Conservation (phyloP, 768 basidiomycete genomes). For the Leccinum incarnatum region DNA sequence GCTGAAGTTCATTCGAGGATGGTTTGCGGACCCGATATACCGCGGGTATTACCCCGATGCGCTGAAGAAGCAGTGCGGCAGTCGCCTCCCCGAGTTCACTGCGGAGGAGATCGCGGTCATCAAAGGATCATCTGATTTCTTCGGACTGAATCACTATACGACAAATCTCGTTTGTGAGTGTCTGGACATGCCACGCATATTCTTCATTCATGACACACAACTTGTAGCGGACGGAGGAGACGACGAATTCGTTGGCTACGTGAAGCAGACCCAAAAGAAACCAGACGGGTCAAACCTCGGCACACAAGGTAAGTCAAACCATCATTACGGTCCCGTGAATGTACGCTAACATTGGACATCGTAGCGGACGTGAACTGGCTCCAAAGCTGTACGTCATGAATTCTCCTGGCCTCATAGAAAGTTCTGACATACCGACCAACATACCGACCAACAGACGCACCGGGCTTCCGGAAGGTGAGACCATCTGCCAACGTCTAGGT, state of each 20-base stretch:
- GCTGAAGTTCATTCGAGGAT: conserved; percentile 40
- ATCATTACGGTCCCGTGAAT: neutral
- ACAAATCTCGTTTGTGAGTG: conserved; percentile 63
- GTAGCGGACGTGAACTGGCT: conserved; percentile 68
- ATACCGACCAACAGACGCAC: conserved; percentile 42
- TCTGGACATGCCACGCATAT: neutral
- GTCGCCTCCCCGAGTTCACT: conserved; percentile 61
- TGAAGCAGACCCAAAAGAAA: conserved; percentile 61
- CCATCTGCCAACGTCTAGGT: neutral
- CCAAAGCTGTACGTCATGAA: conserved; percentile 54
- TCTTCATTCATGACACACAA: neutral
- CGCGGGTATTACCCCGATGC: conserved; percentile 68
- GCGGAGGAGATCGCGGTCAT: conserved; percentile 56
- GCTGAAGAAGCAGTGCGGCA: conserved; percentile 55
- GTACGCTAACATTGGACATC: neutral
- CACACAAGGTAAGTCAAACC: conserved; percentile 48
- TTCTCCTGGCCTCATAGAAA: neutral
- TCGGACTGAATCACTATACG: conserved; percentile 76
- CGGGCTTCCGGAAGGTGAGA: conserved; percentile 62
- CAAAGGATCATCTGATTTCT: conserved; percentile 70
- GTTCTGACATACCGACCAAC: neutral
- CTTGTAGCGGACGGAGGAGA: conserved; percentile 55
- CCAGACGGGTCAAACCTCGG: conserved; percentile 69
- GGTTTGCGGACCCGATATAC: conserved; percentile 73
- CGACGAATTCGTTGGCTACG: conserved; percentile 63